Evolutionary conservation across 305 asterid species (phyloP), one percentile per base, ranked within the genome.

Genomic region (Fraxinus nigra): DNA sequence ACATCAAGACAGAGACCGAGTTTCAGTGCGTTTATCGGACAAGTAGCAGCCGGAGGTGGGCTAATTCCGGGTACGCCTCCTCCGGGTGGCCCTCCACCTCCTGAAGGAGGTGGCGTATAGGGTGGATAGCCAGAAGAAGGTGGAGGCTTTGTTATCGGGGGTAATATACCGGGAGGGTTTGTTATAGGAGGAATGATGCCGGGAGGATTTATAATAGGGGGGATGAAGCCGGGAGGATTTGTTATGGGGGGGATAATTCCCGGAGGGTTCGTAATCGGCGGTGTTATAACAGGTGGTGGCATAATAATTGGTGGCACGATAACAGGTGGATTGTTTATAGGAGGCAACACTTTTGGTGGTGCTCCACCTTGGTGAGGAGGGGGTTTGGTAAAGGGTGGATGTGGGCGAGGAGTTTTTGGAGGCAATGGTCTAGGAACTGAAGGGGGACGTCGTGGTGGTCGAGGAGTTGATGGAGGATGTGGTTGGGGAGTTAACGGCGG

Each of bases 1-100:
- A 95, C 97, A 79, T 93, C 99, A 80, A 95, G 77, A 77, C 99
- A 95, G 1, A 92, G 92, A 87, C 99, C 98, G 18, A 95, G 85
- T 81, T 95, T 95, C 74, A 95, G 86, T 30, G 98, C 97, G 35
- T 95, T 72, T n/a, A 95, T 92, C 0, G 97, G 98, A 77, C 98
- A 95, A 0, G 78, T 87, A 9, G 91, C 85, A 0, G 83, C 70
- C 0, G 93, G 86, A 3, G 93, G 89, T 2, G 89, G 87, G 30
- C 37, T 33, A 43, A 77, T 46, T 6, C 82, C 84, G 0, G 87
- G 86, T 18, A 28, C 56, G 20, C 81, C 18, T 9, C 89, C 89
- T 0, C 89, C 84, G 14, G 86, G 82, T 2, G 77, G 78, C 0
- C 78, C 34, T 0, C 87, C 88, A 0, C 87, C 86, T 0, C 92